Percentiles rank a stretch among this genome's conserved stretches.
phyloP scores from a whole-genome alignment of 768 basidiomycete species.

The Holtermannia corniformis region DNA sequence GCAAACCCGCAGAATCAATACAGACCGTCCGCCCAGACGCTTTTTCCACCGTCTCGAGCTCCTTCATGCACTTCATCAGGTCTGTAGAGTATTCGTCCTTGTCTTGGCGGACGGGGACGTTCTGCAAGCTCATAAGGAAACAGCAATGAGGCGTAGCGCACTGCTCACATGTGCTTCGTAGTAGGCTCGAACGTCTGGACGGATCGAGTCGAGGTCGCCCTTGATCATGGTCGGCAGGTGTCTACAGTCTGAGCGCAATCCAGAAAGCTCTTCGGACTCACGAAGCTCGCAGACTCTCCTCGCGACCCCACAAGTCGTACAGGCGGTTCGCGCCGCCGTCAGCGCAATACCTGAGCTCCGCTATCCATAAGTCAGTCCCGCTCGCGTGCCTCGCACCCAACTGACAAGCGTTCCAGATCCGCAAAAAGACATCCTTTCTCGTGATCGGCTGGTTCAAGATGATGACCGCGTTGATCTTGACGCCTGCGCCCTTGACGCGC shows the following conservation, averaged over 20 bases:
- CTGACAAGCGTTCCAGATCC: constrained; percentile 48
- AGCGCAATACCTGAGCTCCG: constrained; percentile 57
- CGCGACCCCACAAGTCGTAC: constrained; percentile 48
- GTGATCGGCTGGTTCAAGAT: constrained; percentile 87
- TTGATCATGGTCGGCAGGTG: constrained; percentile 79
- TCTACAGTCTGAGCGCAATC: constrained; percentile 40
- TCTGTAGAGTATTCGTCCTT: constrained; percentile 77
- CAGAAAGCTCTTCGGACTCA: constrained; percentile 1
- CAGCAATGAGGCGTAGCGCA: no score
- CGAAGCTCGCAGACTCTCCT: constrained; percentile 25
- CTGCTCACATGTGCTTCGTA: constrained; percentile 54
- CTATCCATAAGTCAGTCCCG: constrained; percentile 19
- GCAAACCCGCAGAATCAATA: neutral
- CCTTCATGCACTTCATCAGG: constrained; percentile 78
- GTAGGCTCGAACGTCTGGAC: constrained; percentile 60
- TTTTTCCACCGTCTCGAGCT: constrained; percentile 54
- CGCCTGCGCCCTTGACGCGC: neutral
- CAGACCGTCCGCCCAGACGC: constrained; percentile 44
- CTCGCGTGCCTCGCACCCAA: constrained; percentile 11
- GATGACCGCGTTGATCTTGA: constrained; percentile 47
- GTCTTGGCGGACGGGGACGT: constrained; percentile 60
- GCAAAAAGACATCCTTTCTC: constrained; percentile 49
- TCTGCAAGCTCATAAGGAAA: no score
- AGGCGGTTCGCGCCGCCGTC: constrained; percentile 84
- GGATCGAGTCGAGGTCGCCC: constrained; percentile 85